phyloP scores from a whole-genome alignment of 208 protist species.

The Strigomonas culicis region DNA sequence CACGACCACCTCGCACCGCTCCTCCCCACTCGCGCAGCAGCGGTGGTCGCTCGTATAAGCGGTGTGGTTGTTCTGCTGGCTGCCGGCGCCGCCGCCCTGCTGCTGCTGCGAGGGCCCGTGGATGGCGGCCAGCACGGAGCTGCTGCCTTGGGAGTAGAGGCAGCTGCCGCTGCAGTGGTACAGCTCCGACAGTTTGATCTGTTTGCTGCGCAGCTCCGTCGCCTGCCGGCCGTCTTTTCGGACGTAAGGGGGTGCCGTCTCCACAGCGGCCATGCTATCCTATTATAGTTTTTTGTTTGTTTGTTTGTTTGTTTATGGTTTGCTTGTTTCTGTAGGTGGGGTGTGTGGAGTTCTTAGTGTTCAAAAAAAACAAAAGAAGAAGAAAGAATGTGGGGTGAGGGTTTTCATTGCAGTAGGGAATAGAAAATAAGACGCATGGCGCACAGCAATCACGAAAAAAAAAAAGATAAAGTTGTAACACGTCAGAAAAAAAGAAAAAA shows the following conservation, averaged over 20 bases:
- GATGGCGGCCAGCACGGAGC: constrained; percentile 51
- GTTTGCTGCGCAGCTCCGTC: constrained; percentile 65
- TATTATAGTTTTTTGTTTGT: no score
- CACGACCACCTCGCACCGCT: constrained; percentile 19
- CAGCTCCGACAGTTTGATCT: constrained; percentile 53
- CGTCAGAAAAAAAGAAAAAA: not conserved
- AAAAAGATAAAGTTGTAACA: not conserved
- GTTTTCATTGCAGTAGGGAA: constrained; percentile 4
- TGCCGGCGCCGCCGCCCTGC: not conserved
- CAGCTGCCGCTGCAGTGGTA: constrained; percentile 70
- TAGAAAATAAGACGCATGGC: constrained; percentile 1
- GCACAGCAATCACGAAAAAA: not conserved
- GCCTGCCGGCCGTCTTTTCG: constrained; percentile 60
- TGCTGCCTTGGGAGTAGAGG: constrained; percentile 75
- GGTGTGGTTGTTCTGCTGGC: not conserved
- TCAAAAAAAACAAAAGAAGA: constrained; percentile 13
- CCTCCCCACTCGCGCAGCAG: constrained; percentile 11
- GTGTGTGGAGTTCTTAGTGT: no score
- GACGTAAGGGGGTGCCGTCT: no score
- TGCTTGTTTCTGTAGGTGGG: no score
- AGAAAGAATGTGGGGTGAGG: constrained; percentile 9
- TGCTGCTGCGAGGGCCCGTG: constrained; percentile 60
- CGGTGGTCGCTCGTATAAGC: constrained; percentile 9
- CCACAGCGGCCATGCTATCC: no score
- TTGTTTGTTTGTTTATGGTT: no score